Evolutionary conservation across 164 flowering plant genomes (phyloP), one percentile per base, ranked within the genome.

Genomic region (Cinnamomum micranthum): DNA sequence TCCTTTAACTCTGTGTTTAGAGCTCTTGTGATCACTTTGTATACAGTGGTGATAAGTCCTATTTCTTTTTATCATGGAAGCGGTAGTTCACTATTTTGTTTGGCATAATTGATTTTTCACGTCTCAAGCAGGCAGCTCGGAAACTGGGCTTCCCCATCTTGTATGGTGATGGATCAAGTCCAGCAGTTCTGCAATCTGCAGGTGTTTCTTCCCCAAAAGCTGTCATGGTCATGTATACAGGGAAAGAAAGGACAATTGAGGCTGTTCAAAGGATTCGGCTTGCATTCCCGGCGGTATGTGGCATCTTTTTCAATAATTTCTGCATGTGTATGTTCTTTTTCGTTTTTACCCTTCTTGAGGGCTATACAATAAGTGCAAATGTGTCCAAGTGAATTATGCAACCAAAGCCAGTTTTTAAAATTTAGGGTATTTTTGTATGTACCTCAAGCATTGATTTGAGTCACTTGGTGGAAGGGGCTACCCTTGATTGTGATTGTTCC

Each of bases 191-290:
- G 83, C 97, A 91, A 70, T 89, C 98, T 75, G 99, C 99, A 82
- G 99, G 99, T 69, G 87, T 95, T 79, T 82, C 92, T 84, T 90
- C 97, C 27, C 99, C 99, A 60, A 95, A 91, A 86, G 99, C 99
- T 77, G 89, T 95, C 72, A 86, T 95, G 92, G 83, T 95, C 66
- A 92, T 92, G 98, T 91, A 90, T 79, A 86, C 90, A 17, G 97
- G 86, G 52, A 88, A 75, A 80, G 74, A 84, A 64, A 90, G 78
- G 78, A 85, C 97, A 60, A 68, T 75, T 63, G 97, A 95, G 75
- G 89, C 99, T 81, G 97, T 95, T 72, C 86, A 89, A 83, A 88
- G 97, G 73, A 87, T 92, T 78, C 91, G 98, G 33, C 89, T 90
- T 71, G 89, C 95, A 80, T 93, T 86, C 81, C 98, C 99, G 33